These are phyloP conservation scores for Suhomyces maxii DNA, from an alignment of 1,139 yeast genomes.

Conservation along the genomic window DNA sequence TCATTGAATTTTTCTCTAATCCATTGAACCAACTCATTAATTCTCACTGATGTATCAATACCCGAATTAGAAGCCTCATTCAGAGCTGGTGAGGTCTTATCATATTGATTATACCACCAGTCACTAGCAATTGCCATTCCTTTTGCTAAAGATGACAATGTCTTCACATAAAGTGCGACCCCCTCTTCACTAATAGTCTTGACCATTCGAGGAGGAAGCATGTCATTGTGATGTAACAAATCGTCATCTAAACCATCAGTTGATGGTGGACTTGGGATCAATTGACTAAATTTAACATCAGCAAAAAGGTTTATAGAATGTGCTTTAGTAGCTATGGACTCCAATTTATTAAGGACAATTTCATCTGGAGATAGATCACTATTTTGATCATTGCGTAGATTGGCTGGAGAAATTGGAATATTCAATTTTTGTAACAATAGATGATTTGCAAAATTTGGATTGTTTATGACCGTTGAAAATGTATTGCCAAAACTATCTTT, in stretches of 20 bases:
- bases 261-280: constrained; percentile 76
- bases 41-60: constrained; percentile 35
- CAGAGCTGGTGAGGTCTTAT: constrained; percentile 9
- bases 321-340: constrained; percentile 81
- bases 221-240: constrained; percentile 38
- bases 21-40: constrained; percentile 90
- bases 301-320: constrained; percentile 89
- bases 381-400: constrained; percentile 10
- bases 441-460: constrained; percentile 40
- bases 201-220: constrained; percentile 60
- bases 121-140: constrained; percentile 83
- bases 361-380: constrained; percentile 32
- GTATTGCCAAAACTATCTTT: constrained; percentile 8
- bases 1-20: constrained; percentile 86
- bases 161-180: constrained; percentile 77
- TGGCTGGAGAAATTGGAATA: constrained; percentile 25
- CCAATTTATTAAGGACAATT: constrained; percentile 51
- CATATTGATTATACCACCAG: constrained; percentile 74
- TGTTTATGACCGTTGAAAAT: constrained; percentile 26
- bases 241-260: constrained; percentile 45
- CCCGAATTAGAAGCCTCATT: constrained; percentile 1
- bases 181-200: constrained; percentile 80
- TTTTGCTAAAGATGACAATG: constrained; percentile 74
- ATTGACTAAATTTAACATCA: constrained; percentile 83
- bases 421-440: constrained; percentile 36